These are phyloP conservation scores for Aurantiochytrium sp. DNA, from an alignment of 108 stramenopile genomes.

Conservation along the genomic window DNA sequence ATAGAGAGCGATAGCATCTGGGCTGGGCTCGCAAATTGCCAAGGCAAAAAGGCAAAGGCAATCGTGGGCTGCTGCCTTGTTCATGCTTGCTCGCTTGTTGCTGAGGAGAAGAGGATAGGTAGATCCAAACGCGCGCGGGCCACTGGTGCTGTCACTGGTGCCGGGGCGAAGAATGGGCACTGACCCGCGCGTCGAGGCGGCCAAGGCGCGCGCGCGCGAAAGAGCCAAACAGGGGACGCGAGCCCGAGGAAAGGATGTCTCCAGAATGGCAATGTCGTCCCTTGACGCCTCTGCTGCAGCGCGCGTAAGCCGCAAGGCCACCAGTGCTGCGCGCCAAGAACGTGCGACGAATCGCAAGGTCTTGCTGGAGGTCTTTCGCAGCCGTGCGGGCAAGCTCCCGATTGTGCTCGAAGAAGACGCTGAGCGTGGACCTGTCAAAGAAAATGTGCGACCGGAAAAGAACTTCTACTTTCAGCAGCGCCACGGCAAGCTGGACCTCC, in stretches of 20 bases:
- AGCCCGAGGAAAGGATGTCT: too few relatives aligned
- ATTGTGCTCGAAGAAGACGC: not conserved
- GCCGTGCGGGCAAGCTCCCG: not conserved
- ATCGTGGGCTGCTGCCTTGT: too few relatives aligned
- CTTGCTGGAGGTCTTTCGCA: not conserved
- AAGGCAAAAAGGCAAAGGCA: too few relatives aligned
- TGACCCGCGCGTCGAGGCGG: not conserved
- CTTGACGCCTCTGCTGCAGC: not conserved
- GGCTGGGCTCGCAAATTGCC: too few relatives aligned
- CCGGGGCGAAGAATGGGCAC: not conserved
- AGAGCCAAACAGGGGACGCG: not conserved
- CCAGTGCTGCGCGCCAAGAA: not conserved
- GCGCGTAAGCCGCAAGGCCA: not conserved
- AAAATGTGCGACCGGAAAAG: not conserved
- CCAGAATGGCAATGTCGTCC: not conserved
- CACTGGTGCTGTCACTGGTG: too few relatives aligned
- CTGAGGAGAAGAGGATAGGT: too few relatives aligned
- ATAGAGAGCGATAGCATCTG: too few relatives aligned
- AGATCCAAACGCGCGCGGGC: too few relatives aligned
- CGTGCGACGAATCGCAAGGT: not conserved
- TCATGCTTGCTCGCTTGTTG: too few relatives aligned
- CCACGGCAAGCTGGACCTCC: not conserved
- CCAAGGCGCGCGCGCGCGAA: not conserved
- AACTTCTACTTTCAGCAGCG: constrained; percentile 15
- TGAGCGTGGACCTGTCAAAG: not conserved